Conservation (phyloP, 768 basidiomycete genomes). For the Boletus insuetus region DNA sequence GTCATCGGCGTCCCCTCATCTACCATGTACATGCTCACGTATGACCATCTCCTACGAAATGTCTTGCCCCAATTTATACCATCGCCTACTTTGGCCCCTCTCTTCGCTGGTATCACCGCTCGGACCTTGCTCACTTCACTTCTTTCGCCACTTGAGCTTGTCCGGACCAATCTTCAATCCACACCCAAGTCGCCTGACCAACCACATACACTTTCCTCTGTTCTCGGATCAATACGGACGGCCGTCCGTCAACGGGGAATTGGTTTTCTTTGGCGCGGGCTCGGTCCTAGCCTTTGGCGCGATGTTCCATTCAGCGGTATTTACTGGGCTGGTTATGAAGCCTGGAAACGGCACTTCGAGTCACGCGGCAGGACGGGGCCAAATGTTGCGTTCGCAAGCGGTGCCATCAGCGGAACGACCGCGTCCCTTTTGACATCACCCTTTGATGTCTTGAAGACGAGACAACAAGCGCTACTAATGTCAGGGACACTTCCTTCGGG, state of each 20-base stretch:
- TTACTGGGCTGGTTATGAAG: slow-evolving; percentile 96
- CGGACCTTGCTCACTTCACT: slow-evolving; percentile 76
- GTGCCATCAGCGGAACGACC: slow-evolving; percentile 81
- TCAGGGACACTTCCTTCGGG: slow-evolving; percentile 40
- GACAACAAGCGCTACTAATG: slow-evolving; percentile 83
- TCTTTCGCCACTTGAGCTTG: slow-evolving; percentile 84
- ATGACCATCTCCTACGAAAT: slow-evolving; percentile 77
- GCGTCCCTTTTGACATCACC: slow-evolving; percentile 91
- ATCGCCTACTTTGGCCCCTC: slow-evolving; percentile 55
- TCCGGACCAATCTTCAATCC: slow-evolving; percentile 92
- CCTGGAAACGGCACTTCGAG: slow-evolving; percentile 64
- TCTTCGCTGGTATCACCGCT: slow-evolving; percentile 80
- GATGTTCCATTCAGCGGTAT: slow-evolving; percentile 97
- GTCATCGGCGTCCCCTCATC: slow-evolving; percentile 90
- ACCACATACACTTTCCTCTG: slow-evolving; percentile 76
- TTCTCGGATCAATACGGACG: slow-evolving; percentile 57
- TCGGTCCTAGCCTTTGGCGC: slow-evolving; percentile 91
- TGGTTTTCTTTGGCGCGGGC: slow-evolving; percentile 80
- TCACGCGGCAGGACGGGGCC: slow-evolving; percentile 54
- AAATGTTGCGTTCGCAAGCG: slow-evolving; percentile 81
- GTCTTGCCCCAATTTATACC: slow-evolving; percentile 61
- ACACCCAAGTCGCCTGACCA: slow-evolving; percentile 68
- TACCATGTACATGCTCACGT: slow-evolving; percentile 93
- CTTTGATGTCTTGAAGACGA: slow-evolving; percentile 95
- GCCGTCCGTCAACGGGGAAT: slow-evolving; percentile 65